phyloP scores from a whole-genome alignment of 2,329 filamentous ascomycete species.

The Fusarium sp. region DNA sequence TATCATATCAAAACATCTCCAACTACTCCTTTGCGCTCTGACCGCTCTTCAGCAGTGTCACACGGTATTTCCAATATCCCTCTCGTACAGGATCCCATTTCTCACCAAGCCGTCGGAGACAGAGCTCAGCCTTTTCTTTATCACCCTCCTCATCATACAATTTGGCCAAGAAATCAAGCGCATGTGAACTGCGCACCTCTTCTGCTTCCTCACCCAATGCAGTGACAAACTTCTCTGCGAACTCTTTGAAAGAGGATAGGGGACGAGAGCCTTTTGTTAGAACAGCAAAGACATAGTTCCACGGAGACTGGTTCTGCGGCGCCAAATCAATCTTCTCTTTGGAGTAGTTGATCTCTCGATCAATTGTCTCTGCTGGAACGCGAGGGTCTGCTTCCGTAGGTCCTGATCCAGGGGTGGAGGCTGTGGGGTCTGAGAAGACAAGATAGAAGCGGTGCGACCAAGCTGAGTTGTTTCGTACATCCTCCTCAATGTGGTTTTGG shows the following conservation, averaged over 20 bases:
- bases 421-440: conserved; percentile 74
- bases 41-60: conserved; percentile 40
- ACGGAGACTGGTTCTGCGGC: conserved; percentile 93
- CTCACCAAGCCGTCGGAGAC: conserved; percentile 77
- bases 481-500: conserved; percentile 76
- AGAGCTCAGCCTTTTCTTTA: conserved; percentile 71
- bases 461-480: conserved; percentile 95
- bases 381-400: conserved; percentile 63
- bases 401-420: conserved; percentile 57
- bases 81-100: conserved; percentile 92
- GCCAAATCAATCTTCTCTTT: conserved; percentile 78
- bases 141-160: conserved; percentile 68
- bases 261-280: conserved; percentile 71
- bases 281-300: conserved; percentile 89
- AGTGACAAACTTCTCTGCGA: conserved; percentile 62
- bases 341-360: conserved; percentile 80
- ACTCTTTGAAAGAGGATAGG: conserved; percentile 57
- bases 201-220: conserved; percentile 58
- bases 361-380: conserved; percentile 70
- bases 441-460: conserved; percentile 98
- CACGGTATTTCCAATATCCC: conserved; percentile 85
- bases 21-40: conserved; percentile 13
- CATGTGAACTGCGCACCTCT: conserved; percentile 70
- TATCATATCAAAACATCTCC: neutral
- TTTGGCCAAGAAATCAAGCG: conserved; percentile 77